Conservation (phyloP, 805 yeast species). For the Candida maesae region DNA sequence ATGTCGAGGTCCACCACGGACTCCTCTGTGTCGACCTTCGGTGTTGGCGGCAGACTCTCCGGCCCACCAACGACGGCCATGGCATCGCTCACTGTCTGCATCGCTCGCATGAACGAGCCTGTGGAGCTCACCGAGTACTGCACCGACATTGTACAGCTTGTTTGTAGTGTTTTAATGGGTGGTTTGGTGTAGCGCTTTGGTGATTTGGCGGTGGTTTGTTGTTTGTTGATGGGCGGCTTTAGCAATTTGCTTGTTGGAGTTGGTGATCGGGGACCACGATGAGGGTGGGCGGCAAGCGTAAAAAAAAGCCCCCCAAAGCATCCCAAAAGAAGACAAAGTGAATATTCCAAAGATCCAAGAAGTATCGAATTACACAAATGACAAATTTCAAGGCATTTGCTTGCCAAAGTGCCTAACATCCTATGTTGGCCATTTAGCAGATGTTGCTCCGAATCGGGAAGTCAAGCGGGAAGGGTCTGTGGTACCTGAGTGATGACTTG, state of each 20-base stretch:
- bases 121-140: conserved; percentile 59
- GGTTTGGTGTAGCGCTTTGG: background rate
- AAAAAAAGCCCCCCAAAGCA: too few species aligned
- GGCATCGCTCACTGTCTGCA: conserved; percentile 62
- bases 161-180: background rate
- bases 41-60: conserved; percentile 27
- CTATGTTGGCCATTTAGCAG: background rate
- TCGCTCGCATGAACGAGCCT: conserved; percentile 73
- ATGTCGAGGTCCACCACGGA: conserved; percentile 33
- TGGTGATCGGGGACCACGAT: conserved; percentile 40
- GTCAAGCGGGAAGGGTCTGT: too few species aligned
- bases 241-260: too few species aligned
- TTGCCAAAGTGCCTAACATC: conserved; percentile 52
- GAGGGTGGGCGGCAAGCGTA: too few species aligned
- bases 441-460: background rate
- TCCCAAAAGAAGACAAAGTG: too few species aligned
- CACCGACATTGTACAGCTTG: conserved; percentile 36
- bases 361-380: too few species aligned
- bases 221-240: conserved; percentile 59
- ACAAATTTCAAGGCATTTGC: too few species aligned
- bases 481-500: too few species aligned
- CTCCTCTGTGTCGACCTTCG: conserved; percentile 37
- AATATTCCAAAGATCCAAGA: too few species aligned
- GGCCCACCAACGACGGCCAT: conserved; percentile 31
- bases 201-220: conserved; percentile 39